These are phyloP conservation scores for Bassia scoparia DNA, from an alignment of 148 eudicot genomes.

Conservation along the genomic window DNA sequence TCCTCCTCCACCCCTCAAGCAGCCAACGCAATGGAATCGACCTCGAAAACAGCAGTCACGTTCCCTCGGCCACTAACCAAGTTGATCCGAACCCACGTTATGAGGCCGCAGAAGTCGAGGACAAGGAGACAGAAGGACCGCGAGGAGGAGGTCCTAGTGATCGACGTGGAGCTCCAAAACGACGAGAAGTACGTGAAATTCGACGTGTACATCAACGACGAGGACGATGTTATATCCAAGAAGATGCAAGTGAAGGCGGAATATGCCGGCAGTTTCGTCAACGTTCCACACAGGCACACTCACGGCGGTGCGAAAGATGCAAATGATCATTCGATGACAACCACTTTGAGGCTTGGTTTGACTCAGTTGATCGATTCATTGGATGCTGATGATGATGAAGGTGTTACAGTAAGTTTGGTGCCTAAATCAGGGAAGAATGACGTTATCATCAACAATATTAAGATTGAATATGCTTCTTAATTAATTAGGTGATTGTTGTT, in stretches of 20 bases:
- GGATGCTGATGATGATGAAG: conserved; percentile 67
- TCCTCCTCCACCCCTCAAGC: conserved; percentile 26
- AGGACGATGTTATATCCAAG: conserved; percentile 39
- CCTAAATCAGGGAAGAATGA: conserved; percentile 38
- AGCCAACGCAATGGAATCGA: conserved; percentile 40
- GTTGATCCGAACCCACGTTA: conserved; percentile 42
- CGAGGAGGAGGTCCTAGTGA: neutral
- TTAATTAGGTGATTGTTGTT: too few relatives aligned
- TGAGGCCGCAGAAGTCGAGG: conserved; percentile 63
- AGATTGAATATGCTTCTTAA: conserved; percentile 33
- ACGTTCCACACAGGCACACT: conserved; percentile 49
- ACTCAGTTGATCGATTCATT: conserved; percentile 53
- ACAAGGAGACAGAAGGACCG: conserved; percentile 52
- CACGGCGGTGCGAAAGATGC: conserved; percentile 34
- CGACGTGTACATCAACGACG: conserved; percentile 71
- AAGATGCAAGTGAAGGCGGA: conserved; percentile 46
- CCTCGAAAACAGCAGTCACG: neutral
- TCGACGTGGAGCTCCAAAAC: conserved; percentile 3
- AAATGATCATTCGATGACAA: conserved; percentile 30
- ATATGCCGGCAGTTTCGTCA: conserved; percentile 84
- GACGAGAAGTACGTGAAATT: conserved; percentile 43
- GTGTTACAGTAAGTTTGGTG: conserved; percentile 53
- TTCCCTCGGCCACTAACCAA: conserved; percentile 48
- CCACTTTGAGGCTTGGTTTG: conserved; percentile 46
- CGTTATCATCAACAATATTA: conserved; percentile 39